A percentile compares a stretch with the other conserved stretches of the same genome.
These are phyloP conservation scores for Suillus ampliporus DNA, from an alignment of 768 basidiomycete species.

Conservation along the genomic window DNA sequence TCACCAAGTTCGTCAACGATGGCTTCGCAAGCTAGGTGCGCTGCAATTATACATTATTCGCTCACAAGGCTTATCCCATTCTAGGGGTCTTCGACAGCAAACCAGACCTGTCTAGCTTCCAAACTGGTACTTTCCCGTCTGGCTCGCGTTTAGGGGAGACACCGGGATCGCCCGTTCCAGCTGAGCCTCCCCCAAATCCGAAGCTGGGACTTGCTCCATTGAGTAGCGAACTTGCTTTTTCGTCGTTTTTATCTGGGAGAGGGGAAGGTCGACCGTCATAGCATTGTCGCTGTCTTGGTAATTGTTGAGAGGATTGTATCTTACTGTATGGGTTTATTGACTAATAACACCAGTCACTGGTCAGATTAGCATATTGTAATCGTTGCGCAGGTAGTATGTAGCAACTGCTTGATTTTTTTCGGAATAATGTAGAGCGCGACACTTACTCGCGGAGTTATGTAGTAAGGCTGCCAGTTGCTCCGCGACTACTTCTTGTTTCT, in stretches of 20 bases:
- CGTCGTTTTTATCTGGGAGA: slow-evolving; percentile 28
- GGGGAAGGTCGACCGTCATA: slow-evolving; percentile 18
- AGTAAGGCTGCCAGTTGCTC: not conserved
- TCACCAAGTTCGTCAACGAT: slow-evolving; percentile 50
- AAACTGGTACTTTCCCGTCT: slow-evolving; percentile 30
- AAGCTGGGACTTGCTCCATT: slow-evolving; percentile 45
- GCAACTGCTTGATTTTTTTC: slow-evolving; percentile 7
- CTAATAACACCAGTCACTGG: not conserved
- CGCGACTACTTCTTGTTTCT: not conserved
- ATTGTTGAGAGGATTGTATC: not conserved
- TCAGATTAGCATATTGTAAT: not conserved
- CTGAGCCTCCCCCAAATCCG: slow-evolving; percentile 40
- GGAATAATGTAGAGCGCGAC: not conserved
- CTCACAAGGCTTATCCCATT: not conserved
- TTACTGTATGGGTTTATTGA: slow-evolving; percentile 4
- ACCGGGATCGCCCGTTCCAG: slow-evolving; percentile 8
- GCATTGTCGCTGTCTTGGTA: not conserved
- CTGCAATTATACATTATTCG: not conserved
- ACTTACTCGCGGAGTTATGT: not conserved
- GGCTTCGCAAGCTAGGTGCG: slow-evolving; percentile 46
- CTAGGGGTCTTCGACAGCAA: slow-evolving; percentile 44
- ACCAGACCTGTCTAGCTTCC: slow-evolving; percentile 39
- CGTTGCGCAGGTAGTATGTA: not conserved
- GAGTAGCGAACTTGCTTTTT: slow-evolving; percentile 40
- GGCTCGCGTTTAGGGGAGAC: slow-evolving; percentile 16